Conservation (phyloP, 2,329 filamentous ascomycete genomes). For the Dothiorella sarmentorum region DNA sequence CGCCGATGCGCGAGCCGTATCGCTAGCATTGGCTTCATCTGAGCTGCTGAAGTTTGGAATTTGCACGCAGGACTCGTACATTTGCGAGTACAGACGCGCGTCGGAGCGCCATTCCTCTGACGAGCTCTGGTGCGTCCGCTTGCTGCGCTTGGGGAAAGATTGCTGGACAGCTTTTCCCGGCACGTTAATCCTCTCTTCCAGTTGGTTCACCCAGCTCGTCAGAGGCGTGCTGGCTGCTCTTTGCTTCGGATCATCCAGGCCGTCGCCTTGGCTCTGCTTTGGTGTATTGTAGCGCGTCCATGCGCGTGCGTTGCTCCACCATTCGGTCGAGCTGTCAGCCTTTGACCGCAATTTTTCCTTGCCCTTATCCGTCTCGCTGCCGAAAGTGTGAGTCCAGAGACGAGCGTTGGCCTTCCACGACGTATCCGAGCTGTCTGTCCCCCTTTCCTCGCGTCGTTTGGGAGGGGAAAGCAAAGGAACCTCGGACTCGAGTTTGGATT, state of each 20-base stretch:
- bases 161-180: background rate
- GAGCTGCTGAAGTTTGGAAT: constrained; percentile 15
- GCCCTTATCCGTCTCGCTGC: background rate
- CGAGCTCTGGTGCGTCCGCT: background rate
- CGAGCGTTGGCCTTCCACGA: constrained; percentile 9
- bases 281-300: background rate
- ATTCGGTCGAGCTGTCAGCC: constrained; percentile 5
- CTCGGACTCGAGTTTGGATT: background rate
- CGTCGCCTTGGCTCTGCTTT: background rate
- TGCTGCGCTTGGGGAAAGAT: background rate
- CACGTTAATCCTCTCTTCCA: background rate
- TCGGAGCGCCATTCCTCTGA: constrained; percentile 17
- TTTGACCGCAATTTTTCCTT: background rate
- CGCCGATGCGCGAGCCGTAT: background rate
- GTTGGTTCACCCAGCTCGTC: background rate
- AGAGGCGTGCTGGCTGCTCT: background rate
- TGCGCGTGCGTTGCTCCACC: background rate
- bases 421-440: constrained; percentile 1
- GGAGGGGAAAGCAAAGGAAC: background rate
- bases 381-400: background rate
- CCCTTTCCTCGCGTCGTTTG: background rate
- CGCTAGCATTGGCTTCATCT: background rate
- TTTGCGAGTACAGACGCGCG: constrained; percentile 34
- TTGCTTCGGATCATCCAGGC: background rate
- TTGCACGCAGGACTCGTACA: constrained; percentile 34